phyloP scores from a whole-genome alignment of 2,329 filamentous ascomycete genomes.

The Lachnellula subtilissima region DNA sequence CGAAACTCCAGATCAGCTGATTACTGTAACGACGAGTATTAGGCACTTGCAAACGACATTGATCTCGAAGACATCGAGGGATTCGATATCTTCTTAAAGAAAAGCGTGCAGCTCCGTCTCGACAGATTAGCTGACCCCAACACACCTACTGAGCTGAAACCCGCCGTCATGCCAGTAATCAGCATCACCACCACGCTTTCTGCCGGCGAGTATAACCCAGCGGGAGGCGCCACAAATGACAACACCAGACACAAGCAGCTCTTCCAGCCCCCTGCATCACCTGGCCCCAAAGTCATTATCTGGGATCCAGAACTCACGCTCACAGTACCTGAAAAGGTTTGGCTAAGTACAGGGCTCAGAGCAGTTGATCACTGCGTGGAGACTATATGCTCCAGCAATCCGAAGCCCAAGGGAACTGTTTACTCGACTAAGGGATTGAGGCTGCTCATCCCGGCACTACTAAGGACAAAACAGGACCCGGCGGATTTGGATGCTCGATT shows the following conservation, averaged over 20 bases:
- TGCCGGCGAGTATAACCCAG: conserved; percentile 34
- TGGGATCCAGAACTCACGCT: conserved; percentile 46
- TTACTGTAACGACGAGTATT: not conserved
- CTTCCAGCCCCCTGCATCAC: conserved; percentile 32
- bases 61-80: not conserved
- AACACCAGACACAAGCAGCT: conserved; percentile 3
- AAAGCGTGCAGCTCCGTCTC: not conserved
- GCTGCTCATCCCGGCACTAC: conserved; percentile 38
- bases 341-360: conserved; percentile 52
- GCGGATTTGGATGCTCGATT: conserved; percentile 39
- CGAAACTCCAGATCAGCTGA: not conserved
- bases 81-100: not conserved
- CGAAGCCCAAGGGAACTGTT: conserved; percentile 28
- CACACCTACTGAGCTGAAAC: not conserved
- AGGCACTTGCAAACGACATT: conserved; percentile 41
- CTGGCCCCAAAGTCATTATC: conserved; percentile 40
- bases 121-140: not conserved
- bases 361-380: conserved; percentile 55
- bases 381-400: conserved; percentile 39
- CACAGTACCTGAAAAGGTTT: conserved; percentile 46
- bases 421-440: conserved; percentile 37
- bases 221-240: conserved; percentile 35
- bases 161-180: conserved; percentile 28
- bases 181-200: conserved; percentile 36
- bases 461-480: conserved; percentile 35